Percentiles rank a stretch among this genome's conserved stretches.
Evolutionary conservation across 306 rosid genomes (phyloP).

Genomic region (Citrullus mucosospermus): DNA sequence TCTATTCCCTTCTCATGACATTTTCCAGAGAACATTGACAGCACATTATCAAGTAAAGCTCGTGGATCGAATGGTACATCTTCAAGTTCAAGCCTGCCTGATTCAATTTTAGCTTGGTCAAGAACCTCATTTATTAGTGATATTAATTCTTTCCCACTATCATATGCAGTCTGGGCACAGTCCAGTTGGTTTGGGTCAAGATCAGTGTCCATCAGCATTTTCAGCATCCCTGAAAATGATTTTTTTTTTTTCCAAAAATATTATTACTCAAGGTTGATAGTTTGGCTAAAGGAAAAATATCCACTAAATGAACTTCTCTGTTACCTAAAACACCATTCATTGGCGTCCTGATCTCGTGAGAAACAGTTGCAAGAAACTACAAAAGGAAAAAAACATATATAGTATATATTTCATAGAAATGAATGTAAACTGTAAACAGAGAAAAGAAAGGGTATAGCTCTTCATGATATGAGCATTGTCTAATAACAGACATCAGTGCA

Average conservation of each 20-base stretch:
- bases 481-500: neutral
- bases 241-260: neutral
- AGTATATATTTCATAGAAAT: neutral
- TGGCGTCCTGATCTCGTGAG: slow-evolving; percentile 98
- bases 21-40: slow-evolving; percentile 56
- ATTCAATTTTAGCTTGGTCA: slow-evolving; percentile 93
- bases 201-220: slow-evolving; percentile 93
- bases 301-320: slow-evolving; percentile 1
- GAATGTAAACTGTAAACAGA: no score
- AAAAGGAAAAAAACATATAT: slow-evolving; percentile 4
- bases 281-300: slow-evolving; percentile 1
- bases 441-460: neutral
- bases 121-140: slow-evolving; percentile 89
- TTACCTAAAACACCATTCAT: slow-evolving; percentile 97
- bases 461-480: neutral
- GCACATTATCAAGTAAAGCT: slow-evolving; percentile 64
- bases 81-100: slow-evolving; percentile 90
- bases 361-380: slow-evolving; percentile 95
- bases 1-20: slow-evolving; percentile 65
- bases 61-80: slow-evolving; percentile 69
- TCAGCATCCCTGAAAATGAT: slow-evolving; percentile 69
- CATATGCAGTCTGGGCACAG: slow-evolving; percentile 69
- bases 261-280: slow-evolving; percentile 3
- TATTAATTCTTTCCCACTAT: slow-evolving; percentile 76
- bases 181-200: slow-evolving; percentile 73